A percentile compares a stretch with the other conserved stretches of the same genome.
Conservation (phyloP, 2,329 filamentous ascomycete genomes). For the Penicillium expansum region DNA sequence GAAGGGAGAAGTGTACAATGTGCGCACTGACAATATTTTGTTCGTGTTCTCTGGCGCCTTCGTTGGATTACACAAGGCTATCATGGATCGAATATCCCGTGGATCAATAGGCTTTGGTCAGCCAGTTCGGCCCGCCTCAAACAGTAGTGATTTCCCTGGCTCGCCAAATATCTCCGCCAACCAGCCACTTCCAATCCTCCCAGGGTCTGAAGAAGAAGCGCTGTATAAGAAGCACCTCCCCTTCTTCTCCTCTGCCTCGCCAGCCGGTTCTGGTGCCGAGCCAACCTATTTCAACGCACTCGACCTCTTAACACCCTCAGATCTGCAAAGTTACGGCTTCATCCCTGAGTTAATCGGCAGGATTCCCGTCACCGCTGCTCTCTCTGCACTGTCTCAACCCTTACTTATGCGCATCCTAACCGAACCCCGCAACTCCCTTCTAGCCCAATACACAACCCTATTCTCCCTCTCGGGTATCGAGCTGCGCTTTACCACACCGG, state of each 20-base stretch:
- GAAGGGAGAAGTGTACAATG: constrained; percentile 64
- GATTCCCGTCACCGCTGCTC: constrained; percentile 82
- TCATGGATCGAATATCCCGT: constrained; percentile 82
- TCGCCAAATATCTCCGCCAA: constrained; percentile 21
- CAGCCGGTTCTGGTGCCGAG: constrained; percentile 36
- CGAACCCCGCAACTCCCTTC: constrained; percentile 83
- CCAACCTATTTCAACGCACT: constrained; percentile 58
- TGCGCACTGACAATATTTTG: constrained; percentile 92
- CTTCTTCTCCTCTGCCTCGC: constrained; percentile 58
- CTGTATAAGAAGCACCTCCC: constrained; percentile 59
- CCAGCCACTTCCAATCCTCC: constrained; percentile 51
- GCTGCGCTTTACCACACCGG: constrained; percentile 76
- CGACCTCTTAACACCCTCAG: constrained; percentile 70
- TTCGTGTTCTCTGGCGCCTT: constrained; percentile 98
- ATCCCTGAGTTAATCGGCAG: constrained; percentile 96
- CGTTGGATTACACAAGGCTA: constrained; percentile 81
- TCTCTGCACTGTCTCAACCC: constrained; percentile 68
- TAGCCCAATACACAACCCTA: constrained; percentile 83
- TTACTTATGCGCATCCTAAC: constrained; percentile 82
- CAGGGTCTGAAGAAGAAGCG: constrained; percentile 64
- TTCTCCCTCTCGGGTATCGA: constrained; percentile 77
- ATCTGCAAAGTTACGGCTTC: constrained; percentile 82
- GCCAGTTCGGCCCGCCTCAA: constrained; percentile 60
- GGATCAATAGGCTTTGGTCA: constrained; percentile 90
- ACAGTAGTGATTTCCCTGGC: constrained; percentile 26